These are phyloP conservation scores for Xylaria digitata DNA, from an alignment of 2,329 filamentous ascomycete species.

Conservation along the genomic window DNA sequence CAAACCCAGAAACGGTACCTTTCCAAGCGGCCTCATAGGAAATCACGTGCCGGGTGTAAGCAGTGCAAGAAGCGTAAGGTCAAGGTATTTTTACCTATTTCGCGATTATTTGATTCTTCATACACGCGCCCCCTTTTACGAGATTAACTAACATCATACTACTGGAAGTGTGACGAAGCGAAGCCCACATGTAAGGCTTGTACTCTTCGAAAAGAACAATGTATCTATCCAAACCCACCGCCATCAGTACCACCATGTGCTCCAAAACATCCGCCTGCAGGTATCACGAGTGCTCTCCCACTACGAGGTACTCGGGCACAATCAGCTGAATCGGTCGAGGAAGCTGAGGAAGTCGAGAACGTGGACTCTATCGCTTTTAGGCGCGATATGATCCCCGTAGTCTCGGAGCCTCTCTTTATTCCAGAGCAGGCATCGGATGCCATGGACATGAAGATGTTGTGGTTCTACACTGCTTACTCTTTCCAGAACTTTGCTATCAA, in stretches of 20 bases:
- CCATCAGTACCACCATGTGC: slow-evolving; percentile 18
- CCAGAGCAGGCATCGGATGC: slow-evolving; percentile 51
- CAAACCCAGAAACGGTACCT: slow-evolving; percentile 51
- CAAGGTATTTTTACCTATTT: slow-evolving; percentile 46
- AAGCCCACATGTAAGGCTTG: slow-evolving; percentile 63
- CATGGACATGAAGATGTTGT: slow-evolving; percentile 65
- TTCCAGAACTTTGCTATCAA: slow-evolving; percentile 60
- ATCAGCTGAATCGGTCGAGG: slow-evolving; percentile 13
- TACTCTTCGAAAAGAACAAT: slow-evolving; percentile 59
- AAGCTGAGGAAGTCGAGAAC: slow-evolving; percentile 5
- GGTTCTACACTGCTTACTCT: slow-evolving; percentile 64
- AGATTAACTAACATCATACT: slow-evolving; percentile 26
- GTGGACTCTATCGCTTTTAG: background rate
- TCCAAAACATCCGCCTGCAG: slow-evolving; percentile 1
- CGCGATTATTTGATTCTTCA: background rate
- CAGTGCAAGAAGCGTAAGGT: slow-evolving; percentile 68
- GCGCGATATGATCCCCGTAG: slow-evolving; percentile 32
- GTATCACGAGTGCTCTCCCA: slow-evolving; percentile 1
- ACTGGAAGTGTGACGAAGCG: slow-evolving; percentile 60
- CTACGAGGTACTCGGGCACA: slow-evolving; percentile 22
- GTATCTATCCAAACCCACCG: slow-evolving; percentile 56
- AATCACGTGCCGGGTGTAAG: slow-evolving; percentile 64
- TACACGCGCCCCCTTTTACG: background rate
- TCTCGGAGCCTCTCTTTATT: slow-evolving; percentile 53
- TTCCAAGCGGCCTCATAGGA: slow-evolving; percentile 65